Conservation (phyloP, 2,329 filamentous ascomycete species). For the Penicillium sp. region DNA sequence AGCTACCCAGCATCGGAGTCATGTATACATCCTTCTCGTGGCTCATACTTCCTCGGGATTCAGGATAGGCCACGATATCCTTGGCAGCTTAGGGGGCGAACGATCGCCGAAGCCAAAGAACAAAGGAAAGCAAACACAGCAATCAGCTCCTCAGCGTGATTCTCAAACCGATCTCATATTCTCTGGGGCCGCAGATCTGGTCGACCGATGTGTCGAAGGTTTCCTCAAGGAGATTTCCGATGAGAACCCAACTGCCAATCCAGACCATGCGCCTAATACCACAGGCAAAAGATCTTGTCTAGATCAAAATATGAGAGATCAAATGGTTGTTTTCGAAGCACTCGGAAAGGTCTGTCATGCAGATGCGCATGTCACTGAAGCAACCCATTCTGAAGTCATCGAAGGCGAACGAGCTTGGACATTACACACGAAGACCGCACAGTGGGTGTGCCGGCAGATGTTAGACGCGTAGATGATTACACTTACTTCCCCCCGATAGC, state of each 20-base stretch:
- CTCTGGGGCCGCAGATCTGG: constrained; percentile 36
- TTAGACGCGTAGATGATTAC: constrained; percentile 16
- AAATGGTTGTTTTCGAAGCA: constrained; percentile 60
- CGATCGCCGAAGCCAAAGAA: constrained; percentile 1
- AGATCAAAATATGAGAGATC: constrained; percentile 58
- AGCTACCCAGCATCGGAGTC: constrained; percentile 44
- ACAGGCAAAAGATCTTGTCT: constrained; percentile 44
- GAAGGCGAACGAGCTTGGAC: constrained; percentile 37
- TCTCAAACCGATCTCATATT: constrained; percentile 5
- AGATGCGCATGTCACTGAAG: constrained; percentile 10
- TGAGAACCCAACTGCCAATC: neutral
- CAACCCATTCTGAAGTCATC: constrained; percentile 4
- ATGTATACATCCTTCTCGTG: constrained; percentile 56
- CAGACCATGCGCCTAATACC: neutral
- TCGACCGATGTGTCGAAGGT: constrained; percentile 45
- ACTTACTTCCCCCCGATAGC: too few species aligned
- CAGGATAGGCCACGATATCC: constrained; percentile 52
- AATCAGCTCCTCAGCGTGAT: neutral
- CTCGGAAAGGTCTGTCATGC: constrained; percentile 43
- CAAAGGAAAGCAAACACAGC: neutral
- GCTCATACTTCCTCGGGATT: constrained; percentile 51
- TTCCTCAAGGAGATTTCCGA: constrained; percentile 49
- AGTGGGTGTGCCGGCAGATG: constrained; percentile 46
- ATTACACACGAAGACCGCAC: constrained; percentile 45
- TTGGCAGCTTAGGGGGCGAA: constrained; percentile 23